A percentile compares a stretch with the other conserved stretches of the same genome.
These are phyloP conservation scores for Alternaria incomplexa DNA, from an alignment of 2,329 filamentous ascomycete species.

Conservation along the genomic window DNA sequence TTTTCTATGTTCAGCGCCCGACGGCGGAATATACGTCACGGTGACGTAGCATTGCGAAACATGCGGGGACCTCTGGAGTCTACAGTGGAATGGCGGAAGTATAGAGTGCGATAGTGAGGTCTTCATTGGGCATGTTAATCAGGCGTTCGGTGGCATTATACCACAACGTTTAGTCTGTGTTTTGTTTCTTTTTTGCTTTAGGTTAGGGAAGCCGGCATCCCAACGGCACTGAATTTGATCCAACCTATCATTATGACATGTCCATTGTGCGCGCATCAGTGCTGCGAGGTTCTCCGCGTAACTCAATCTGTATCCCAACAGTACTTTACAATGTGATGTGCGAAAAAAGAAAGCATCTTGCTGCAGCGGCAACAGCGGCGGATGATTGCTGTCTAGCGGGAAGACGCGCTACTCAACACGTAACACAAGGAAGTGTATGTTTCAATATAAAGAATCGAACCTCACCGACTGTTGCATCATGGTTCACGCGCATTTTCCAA, in stretches of 20 bases:
- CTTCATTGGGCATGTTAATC: constrained; percentile 23
- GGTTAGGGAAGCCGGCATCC: background rate
- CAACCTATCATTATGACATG: background rate
- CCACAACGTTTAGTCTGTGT: constrained; percentile 32
- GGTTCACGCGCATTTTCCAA: background rate
- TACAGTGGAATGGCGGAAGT: constrained; percentile 8
- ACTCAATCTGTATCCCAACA: background rate
- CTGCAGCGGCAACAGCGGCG: background rate
- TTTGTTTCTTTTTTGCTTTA: constrained; percentile 16
- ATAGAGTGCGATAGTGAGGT: constrained; percentile 9
- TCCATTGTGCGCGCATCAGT: background rate
- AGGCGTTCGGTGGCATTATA: constrained; percentile 38
- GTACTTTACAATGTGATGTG: background rate
- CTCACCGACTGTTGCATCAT: background rate
- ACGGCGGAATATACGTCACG: constrained; percentile 1
- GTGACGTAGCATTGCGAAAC: constrained; percentile 18
- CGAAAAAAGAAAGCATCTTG: background rate
- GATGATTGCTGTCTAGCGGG: background rate
- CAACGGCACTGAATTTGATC: background rate
- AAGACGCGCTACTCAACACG: background rate
- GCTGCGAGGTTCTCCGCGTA: background rate
- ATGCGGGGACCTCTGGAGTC: background rate
- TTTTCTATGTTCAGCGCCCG: constrained; percentile 29
- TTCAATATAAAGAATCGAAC: background rate
- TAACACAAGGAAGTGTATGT: constrained; percentile 5